phyloP scores from a whole-genome alignment of 1,284 basidiomycete species.

The Trichosporon ovoides region DNA sequence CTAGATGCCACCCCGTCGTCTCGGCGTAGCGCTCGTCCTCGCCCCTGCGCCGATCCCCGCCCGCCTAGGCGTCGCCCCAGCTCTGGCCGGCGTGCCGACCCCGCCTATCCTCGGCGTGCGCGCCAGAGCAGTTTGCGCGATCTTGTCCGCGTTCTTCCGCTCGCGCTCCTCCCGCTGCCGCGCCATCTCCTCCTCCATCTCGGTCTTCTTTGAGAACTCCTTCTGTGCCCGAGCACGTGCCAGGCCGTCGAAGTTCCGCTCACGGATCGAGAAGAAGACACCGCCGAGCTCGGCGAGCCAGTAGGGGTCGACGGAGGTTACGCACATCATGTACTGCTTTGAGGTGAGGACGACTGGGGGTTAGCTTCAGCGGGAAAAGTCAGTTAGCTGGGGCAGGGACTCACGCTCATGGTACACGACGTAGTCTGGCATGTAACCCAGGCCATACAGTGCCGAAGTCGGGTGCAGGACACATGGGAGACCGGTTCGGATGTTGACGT shows the following conservation, averaged over 20 bases:
- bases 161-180: slow-evolving; percentile 73
- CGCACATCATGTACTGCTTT: slow-evolving; percentile 92
- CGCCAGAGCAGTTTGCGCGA: slow-evolving; percentile 58
- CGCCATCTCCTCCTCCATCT: slow-evolving; percentile 80
- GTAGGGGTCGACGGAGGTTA: slow-evolving; percentile 89
- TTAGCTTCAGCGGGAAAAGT: slow-evolving; percentile 12
- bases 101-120: slow-evolving; percentile 68
- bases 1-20: slow-evolving; percentile 49
- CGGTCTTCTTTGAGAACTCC: slow-evolving; percentile 82
- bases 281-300: slow-evolving; percentile 92
- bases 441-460: slow-evolving; percentile 90
- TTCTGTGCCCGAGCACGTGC: slow-evolving; percentile 66
- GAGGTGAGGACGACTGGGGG: slow-evolving; percentile 71
- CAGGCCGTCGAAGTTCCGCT: slow-evolving; percentile 84
- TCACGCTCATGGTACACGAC: slow-evolving; percentile 86
- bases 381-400: slow-evolving; percentile 18
- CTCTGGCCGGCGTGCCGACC: slow-evolving; percentile 51
- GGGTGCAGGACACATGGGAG: slow-evolving; percentile 68
- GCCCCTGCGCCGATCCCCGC: slow-evolving; percentile 58
- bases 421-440: slow-evolving; percentile 94
- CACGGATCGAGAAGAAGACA: slow-evolving; percentile 90
- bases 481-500: slow-evolving; percentile 95
- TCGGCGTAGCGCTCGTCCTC: slow-evolving; percentile 54
- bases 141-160: slow-evolving; percentile 57
- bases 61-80: slow-evolving; percentile 60